A percentile compares a stretch with the other conserved stretches of the same genome.
Evolutionary conservation across 2,329 filamentous ascomycete genomes (phyloP).

Genomic region (Colletotrichum chlorophyti): DNA sequence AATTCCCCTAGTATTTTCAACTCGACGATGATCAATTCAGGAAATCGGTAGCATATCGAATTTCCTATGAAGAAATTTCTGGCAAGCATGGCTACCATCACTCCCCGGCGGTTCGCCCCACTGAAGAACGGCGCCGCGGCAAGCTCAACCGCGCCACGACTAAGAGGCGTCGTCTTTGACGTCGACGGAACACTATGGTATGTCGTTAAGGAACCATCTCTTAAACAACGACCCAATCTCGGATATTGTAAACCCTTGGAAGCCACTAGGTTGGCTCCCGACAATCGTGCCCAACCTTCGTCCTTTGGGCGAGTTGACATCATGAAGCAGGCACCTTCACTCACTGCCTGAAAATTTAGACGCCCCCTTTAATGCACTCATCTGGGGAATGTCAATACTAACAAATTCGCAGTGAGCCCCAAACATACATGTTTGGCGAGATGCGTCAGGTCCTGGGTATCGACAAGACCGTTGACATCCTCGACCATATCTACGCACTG

Average conservation of each 20-base stretch:
- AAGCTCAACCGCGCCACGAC: constrained; percentile 46
- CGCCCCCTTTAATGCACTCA: no score
- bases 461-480: constrained; percentile 77
- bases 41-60: not conserved
- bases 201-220: constrained; percentile 43
- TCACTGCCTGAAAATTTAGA: not conserved
- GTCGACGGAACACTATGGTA: constrained; percentile 95
- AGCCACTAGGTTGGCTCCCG: no score
- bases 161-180: constrained; percentile 80
- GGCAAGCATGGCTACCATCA: constrained; percentile 49
- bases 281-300: no score
- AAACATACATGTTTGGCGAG: constrained; percentile 93
- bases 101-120: constrained; percentile 61
- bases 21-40: not conserved
- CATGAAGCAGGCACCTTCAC: no score
- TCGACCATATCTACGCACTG: constrained; percentile 83
- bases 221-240: no score
- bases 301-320: no score
- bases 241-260: no score
- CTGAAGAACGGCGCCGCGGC: constrained; percentile 47
- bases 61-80: constrained; percentile 38
- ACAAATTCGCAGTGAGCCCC: constrained; percentile 70
- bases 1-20: no score
- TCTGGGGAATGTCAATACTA: not conserved
- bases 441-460: constrained; percentile 84